A percentile compares a stretch with the other conserved stretches of the same genome.
These are phyloP conservation scores for Mycena rebaudengoi DNA, from an alignment of 768 basidiomycete genomes.

Conservation along the genomic window DNA sequence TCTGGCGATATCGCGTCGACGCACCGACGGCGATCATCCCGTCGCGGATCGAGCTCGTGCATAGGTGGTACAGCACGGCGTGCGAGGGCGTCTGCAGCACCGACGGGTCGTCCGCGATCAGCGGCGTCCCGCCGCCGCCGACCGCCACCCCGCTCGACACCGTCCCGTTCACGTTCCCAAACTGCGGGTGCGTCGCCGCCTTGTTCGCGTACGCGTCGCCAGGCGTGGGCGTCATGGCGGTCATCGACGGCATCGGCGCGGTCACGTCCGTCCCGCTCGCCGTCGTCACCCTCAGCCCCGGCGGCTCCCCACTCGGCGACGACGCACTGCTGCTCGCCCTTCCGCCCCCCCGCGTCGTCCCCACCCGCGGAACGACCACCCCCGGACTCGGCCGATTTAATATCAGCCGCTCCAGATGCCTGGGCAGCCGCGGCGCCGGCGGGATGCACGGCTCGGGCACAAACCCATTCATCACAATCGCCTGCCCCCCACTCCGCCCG, in stretches of 20 bases:
- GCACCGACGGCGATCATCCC: constrained; percentile 80
- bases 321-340: constrained; percentile 34
- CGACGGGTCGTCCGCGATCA: constrained; percentile 72
- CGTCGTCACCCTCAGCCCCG: constrained; percentile 40
- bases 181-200: constrained; percentile 14
- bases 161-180: constrained; percentile 1
- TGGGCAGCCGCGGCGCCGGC: constrained; percentile 85
- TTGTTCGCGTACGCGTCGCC: neutral
- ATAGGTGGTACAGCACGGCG: constrained; percentile 80
- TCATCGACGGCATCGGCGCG: constrained; percentile 20
- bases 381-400: constrained; percentile 61
- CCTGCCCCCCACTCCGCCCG: constrained; percentile 36
- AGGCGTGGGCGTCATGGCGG: constrained; percentile 8
- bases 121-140: constrained; percentile 23
- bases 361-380: constrained; percentile 38
- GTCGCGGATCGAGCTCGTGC: constrained; percentile 81
- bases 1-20: constrained; percentile 78
- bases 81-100: constrained; percentile 82
- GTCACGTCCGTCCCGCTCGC: constrained; percentile 50
- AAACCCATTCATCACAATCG: constrained; percentile 39
- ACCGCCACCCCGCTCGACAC: neutral
- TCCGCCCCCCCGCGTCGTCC: constrained; percentile 11
- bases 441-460: constrained; percentile 82
- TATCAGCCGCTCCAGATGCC: constrained; percentile 94
- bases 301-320: constrained; percentile 22